Evolutionary conservation across 805 yeast genomes (phyloP).

Genomic region (Suhomyces sp.): DNA sequence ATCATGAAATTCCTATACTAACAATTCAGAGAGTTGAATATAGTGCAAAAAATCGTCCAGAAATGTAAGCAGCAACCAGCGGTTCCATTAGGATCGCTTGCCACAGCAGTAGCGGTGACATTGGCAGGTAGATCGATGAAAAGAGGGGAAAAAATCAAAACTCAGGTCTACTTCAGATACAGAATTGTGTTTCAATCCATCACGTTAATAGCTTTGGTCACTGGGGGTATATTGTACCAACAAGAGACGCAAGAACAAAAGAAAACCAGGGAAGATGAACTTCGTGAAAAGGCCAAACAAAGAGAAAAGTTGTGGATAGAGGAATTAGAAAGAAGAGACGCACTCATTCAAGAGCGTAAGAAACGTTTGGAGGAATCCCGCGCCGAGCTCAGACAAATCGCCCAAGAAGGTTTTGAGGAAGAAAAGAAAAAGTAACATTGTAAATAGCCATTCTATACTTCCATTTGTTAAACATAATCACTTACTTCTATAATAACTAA

Average conservation of each 20-base stretch:
- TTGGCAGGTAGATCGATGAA: constrained; percentile 76
- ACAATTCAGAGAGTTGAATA: constrained; percentile 29
- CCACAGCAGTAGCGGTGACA: constrained; percentile 76
- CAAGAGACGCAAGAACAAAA: constrained; percentile 42
- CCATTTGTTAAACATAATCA: background rate
- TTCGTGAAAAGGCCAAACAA: constrained; percentile 74
- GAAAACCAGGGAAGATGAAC: constrained; percentile 57
- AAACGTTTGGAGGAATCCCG: constrained; percentile 63
- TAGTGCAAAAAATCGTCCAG: constrained; percentile 54
- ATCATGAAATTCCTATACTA: background rate
- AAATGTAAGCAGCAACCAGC: constrained; percentile 83
- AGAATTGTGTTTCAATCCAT: constrained; percentile 85
- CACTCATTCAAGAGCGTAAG: constrained; percentile 63
- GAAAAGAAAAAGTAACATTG: constrained; percentile 7
- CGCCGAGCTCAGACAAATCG: constrained; percentile 34
- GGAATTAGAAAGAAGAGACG: constrained; percentile 84
- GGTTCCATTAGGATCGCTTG: constrained; percentile 78
- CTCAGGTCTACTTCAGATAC: constrained; percentile 86
- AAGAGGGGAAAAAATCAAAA: constrained; percentile 66
- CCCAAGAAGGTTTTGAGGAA: constrained; percentile 34
- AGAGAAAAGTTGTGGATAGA: constrained; percentile 89
- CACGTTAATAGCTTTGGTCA: constrained; percentile 76
- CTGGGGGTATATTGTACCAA: constrained; percentile 73
- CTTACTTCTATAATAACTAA: background rate
- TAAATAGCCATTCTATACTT: background rate